These are phyloP conservation scores for Huntiella abstrusa DNA, from an alignment of 2,329 filamentous ascomycete genomes.

Conservation along the genomic window DNA sequence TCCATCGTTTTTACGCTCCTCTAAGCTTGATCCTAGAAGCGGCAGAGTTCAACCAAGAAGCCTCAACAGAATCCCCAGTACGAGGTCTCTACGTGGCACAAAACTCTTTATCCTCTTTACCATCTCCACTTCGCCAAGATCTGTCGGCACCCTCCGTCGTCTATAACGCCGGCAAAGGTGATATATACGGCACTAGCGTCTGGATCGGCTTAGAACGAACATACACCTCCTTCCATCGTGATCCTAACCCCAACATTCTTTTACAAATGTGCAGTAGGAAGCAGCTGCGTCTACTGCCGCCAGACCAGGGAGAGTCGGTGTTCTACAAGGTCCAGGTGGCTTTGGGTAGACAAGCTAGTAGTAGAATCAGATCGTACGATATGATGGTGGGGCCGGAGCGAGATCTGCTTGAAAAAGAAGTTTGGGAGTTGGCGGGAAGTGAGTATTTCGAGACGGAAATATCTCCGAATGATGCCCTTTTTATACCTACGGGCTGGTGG, in stretches of 20 bases:
- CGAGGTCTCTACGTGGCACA: conserved; percentile 69
- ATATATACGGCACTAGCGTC: conserved; percentile 71
- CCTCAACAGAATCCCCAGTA: conserved; percentile 14
- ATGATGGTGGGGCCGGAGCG: conserved; percentile 81
- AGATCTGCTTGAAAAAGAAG: conserved; percentile 40
- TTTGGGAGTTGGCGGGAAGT: conserved; percentile 38
- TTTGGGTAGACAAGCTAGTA: conserved; percentile 22
- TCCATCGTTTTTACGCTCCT: conserved; percentile 39
- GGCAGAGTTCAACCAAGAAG: conserved; percentile 25
- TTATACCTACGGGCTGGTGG: conserved; percentile 27
- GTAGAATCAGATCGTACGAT: conserved; percentile 52
- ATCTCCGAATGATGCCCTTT: conserved; percentile 27
- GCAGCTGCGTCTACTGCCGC: conserved; percentile 49
- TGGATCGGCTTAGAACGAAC: conserved; percentile 82
- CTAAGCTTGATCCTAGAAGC: conserved; percentile 45
- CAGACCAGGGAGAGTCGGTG: conserved; percentile 40
- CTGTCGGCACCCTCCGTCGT: conserved; percentile 51
- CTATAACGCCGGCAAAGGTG: conserved; percentile 45
- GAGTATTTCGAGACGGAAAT: conserved; percentile 36
- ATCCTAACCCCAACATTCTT: conserved; percentile 89
- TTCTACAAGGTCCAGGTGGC: conserved; percentile 34
- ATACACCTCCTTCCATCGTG: conserved; percentile 75
- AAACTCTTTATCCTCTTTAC: conserved; percentile 51
- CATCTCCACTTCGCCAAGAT: conserved; percentile 40
- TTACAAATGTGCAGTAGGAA: conserved; percentile 64